Evolutionary conservation across 176 grass and related monocot species (phyloP).

Genomic region (Oryza coarctata): DNA sequence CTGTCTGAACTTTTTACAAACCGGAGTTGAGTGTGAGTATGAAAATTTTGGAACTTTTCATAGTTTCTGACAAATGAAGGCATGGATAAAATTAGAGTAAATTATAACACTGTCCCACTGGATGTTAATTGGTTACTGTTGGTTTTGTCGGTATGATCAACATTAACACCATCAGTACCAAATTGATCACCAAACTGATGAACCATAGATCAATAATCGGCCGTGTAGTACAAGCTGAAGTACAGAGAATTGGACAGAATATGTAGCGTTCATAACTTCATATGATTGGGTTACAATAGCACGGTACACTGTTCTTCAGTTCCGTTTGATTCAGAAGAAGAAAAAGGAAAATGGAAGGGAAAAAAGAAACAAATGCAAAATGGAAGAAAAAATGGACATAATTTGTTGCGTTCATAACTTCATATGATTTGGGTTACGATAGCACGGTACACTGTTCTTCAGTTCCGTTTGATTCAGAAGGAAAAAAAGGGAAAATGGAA

Average conservation of each 20-base stretch:
- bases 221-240: not conserved
- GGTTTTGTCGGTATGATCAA: not conserved
- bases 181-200: not conserved
- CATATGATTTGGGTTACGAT: not conserved
- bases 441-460: not conserved
- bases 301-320: not conserved
- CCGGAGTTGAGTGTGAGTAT: not conserved
- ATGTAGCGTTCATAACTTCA: not conserved
- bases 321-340: too few species aligned
- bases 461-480: not conserved
- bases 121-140: not conserved
- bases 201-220: not conserved
- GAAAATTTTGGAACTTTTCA: not conserved
- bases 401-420: too few species aligned
- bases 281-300: not conserved
- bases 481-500: not conserved
- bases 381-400: not conserved
- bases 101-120: not conserved
- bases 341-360: not conserved
- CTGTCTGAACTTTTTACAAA: not conserved
- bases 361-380: not conserved
- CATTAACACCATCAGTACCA: not conserved
- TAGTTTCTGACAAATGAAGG: not conserved
- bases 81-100: not conserved
- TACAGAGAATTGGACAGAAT: not conserved